Evolutionary conservation across 129 eudicot genomes (phyloP), one percentile per base, ranked within the genome.

Genomic region (Saposhnikovia divaricata): DNA sequence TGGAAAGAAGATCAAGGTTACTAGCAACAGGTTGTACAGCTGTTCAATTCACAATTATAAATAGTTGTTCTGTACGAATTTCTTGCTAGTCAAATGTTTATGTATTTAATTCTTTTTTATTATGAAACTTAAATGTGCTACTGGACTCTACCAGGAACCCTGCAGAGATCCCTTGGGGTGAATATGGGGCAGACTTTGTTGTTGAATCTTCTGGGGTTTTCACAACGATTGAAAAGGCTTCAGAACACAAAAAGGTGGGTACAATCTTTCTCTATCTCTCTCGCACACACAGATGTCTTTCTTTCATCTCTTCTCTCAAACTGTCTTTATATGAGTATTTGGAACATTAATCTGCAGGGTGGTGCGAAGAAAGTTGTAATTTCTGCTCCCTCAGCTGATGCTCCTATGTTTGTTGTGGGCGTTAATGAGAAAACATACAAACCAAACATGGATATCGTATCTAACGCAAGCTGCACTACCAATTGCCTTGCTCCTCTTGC

Each of bases 401-500:
- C 97, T 11, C 99, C 99, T 63, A 95, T 92, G 99, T 95, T 95
- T 84, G 99, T 95, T 65, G 96, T 95, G 61, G 99, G 99, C 51
- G 97, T 95, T 70, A 95, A 95, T 80, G 97, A 95, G 89, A 85
- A 77, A 61, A 87, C 96, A 42, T 95, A 95, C 86, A 95, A 92
- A 65, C 88, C 96, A 63, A 88, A 80, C 90, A 95, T 95, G 99
- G 99, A 95, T 80, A 83, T 95, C 39, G 97, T 95, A 78, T 95
- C 97, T 31, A 95, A 95, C 73, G 99, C 99, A 23, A 95, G 99
- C 85, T 95, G 97, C 79, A 95, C 99, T 34, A 95, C 97, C 72
- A 95, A 92, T 72, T 95, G 99, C 84, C 96, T 95, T 79, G 99
- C 99, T 84, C 97, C 99, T 53, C 87, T 95, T 80, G 99, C 99